phyloP scores from a whole-genome alignment of 2,329 filamentous ascomycete species.

The Paecilomyces sp. region DNA sequence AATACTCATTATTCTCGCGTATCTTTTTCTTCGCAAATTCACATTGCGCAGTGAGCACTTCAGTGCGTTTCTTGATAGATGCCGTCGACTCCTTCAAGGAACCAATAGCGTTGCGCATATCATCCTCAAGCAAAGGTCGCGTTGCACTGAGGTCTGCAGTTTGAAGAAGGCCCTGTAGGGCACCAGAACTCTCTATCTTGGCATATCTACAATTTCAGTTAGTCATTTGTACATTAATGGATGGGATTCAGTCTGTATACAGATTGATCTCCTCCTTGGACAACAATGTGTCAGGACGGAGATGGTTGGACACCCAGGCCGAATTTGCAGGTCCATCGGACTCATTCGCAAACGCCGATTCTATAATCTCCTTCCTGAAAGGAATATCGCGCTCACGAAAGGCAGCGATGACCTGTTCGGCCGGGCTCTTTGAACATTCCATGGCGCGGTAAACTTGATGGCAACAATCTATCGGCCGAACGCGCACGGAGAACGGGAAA shows the following conservation, averaged over 20 bases:
- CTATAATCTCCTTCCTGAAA: slow-evolving; percentile 19
- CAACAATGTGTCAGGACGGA: slow-evolving; percentile 27
- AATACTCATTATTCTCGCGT: slow-evolving; percentile 13
- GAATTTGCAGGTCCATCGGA: slow-evolving; percentile 10
- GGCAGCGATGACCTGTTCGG: slow-evolving; percentile 13
- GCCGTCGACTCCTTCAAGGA: slow-evolving; percentile 30
- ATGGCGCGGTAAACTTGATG: not conserved
- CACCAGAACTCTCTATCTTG: slow-evolving; percentile 24
- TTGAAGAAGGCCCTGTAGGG: slow-evolving; percentile 20
- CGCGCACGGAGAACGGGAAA: not conserved
- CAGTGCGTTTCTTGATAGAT: slow-evolving; percentile 25
- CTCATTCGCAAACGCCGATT: slow-evolving; percentile 18
- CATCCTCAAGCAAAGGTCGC: slow-evolving; percentile 32
- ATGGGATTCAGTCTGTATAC: slow-evolving; percentile 14
- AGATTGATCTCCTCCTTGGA: slow-evolving; percentile 32
- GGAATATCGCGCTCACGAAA: slow-evolving; percentile 23
- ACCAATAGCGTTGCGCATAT: slow-evolving; percentile 28
- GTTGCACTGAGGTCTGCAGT: slow-evolving; percentile 20
- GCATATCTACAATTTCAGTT: slow-evolving; percentile 19
- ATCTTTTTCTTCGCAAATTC: slow-evolving; percentile 21
- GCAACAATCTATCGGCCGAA: not conserved
- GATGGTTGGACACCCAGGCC: slow-evolving; percentile 26
- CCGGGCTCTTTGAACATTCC: not conserved
- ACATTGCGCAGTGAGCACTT: slow-evolving; percentile 23
- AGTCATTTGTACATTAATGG: not conserved